These are phyloP conservation scores for Tympanopsis confertula DNA, from an alignment of 2,329 filamentous ascomycete genomes.

Conservation along the genomic window DNA sequence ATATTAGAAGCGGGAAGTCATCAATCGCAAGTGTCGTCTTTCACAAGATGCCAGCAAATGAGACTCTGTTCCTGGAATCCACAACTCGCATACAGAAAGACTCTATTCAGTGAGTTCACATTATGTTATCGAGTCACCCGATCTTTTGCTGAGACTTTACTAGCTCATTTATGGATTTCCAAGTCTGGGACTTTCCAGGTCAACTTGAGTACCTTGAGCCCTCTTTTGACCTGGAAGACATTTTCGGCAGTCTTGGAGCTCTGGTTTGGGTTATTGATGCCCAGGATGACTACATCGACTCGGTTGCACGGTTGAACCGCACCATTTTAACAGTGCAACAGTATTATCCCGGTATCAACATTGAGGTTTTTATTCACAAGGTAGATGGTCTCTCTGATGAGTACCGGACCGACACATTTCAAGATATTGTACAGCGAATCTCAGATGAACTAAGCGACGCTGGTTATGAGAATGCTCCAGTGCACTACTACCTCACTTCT, in stretches of 20 bases:
- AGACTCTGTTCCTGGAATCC: conserved; percentile 90
- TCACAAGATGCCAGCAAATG: conserved; percentile 89
- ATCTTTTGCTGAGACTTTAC: conserved; percentile 2
- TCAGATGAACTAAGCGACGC: conserved; percentile 91
- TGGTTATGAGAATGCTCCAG: conserved; percentile 83
- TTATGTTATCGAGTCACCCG: conserved; percentile 2
- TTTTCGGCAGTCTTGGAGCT: conserved; percentile 88
- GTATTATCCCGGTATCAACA: conserved; percentile 83
- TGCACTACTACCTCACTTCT: conserved; percentile 90
- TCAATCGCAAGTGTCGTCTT: conserved; percentile 99
- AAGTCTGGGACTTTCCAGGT: conserved; percentile 94
- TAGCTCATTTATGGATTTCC: conserved; percentile 98
- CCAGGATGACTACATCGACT: conserved; percentile 93
- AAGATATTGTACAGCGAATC: conserved; percentile 91
- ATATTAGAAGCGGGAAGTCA: conserved; percentile 79
- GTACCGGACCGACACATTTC: conserved; percentile 89
- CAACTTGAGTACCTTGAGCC: conserved; percentile 84
- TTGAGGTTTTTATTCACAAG: conserved; percentile 98
- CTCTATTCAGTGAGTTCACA: conserved; percentile 68
- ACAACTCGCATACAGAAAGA: conserved; percentile 91
- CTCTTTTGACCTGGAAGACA: conserved; percentile 81
- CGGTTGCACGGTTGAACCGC: conserved; percentile 72
- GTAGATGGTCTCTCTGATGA: conserved; percentile 96
- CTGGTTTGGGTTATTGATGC: conserved; percentile 98
- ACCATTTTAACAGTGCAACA: conserved; percentile 84